A percentile compares a stretch with the other conserved stretches of the same genome.
phyloP scores from a whole-genome alignment of 495 filamentous ascomycete species.

The Aspergillus biplanus region DNA sequence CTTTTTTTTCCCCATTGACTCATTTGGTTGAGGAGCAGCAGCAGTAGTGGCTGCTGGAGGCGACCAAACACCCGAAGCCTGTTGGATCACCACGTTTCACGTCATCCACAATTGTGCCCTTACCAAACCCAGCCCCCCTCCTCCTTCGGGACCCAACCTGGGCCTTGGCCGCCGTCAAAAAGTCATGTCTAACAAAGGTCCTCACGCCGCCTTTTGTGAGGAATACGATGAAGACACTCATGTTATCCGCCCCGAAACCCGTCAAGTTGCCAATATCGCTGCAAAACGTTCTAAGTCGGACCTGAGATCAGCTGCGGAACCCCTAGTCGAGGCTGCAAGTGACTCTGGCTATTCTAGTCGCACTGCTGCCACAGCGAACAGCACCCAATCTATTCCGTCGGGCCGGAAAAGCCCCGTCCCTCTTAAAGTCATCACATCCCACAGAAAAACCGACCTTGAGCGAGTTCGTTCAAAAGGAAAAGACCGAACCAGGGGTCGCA shows the following conservation, averaged over 20 bases:
- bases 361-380: conserved; percentile 58
- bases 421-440: conserved; percentile 45
- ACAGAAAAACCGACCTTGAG: conserved; percentile 36
- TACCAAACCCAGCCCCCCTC: conserved; percentile 22
- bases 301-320: conserved; percentile 37
- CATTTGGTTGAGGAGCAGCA: conserved; percentile 30
- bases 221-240: conserved; percentile 60
- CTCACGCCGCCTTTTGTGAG: conserved; percentile 55
- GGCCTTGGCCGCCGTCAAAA: conserved; percentile 31
- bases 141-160: conserved; percentile 26
- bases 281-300: conserved; percentile 57
- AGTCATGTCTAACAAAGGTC: conserved; percentile 45
- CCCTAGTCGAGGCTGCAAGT: conserved; percentile 54
- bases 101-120: conserved; percentile 33
- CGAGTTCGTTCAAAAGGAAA: conserved; percentile 39
- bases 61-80: conserved; percentile 28
- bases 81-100: conserved; percentile 39
- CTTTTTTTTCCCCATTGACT: conserved; percentile 21
- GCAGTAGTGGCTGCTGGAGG: conserved; percentile 30
- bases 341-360: conserved; percentile 71
- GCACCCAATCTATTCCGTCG: conserved; percentile 56
- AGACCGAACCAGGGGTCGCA: conserved; percentile 40
- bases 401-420: conserved; percentile 47
- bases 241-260: conserved; percentile 50
- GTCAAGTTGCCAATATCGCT: conserved; percentile 56